Conservation (phyloP, 495 filamentous ascomycete species). For the Gamarada debralockiae region DNA sequence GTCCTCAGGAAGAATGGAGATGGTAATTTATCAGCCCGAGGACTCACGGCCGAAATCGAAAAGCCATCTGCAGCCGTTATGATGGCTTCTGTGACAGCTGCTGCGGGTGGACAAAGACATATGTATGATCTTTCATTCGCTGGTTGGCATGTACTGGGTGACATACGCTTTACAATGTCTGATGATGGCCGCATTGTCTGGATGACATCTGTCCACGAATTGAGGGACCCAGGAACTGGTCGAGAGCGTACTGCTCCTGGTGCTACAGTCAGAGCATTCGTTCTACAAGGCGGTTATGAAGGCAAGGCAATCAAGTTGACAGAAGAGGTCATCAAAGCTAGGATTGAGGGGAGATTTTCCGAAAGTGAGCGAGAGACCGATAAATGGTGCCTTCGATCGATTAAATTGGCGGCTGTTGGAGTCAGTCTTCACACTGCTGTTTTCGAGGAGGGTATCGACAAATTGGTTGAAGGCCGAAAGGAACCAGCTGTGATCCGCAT, state of each 20-base stretch:
- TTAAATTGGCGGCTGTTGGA: slow-evolving; percentile 52
- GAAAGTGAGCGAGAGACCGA: slow-evolving; percentile 74
- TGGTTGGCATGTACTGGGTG: slow-evolving; percentile 64
- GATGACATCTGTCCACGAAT: slow-evolving; percentile 57
- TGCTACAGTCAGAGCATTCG: slow-evolving; percentile 54
- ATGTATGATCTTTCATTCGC: slow-evolving; percentile 67
- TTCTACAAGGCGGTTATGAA: slow-evolving; percentile 73
- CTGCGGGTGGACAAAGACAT: slow-evolving; percentile 41
- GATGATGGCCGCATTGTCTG: slow-evolving; percentile 68
- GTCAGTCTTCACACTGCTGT: slow-evolving; percentile 70
- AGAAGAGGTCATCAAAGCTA: slow-evolving; percentile 84
- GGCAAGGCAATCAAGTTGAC: slow-evolving; percentile 70
- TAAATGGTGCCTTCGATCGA: slow-evolving; percentile 73
- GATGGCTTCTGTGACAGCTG: slow-evolving; percentile 52
- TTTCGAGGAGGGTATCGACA: slow-evolving; percentile 61
- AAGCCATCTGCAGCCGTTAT: slow-evolving; percentile 58
- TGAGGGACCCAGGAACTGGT: slow-evolving; percentile 44
- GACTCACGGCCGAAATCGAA: slow-evolving; percentile 78
- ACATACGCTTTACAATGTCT: slow-evolving; percentile 73
- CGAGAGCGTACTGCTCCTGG: slow-evolving; percentile 45
- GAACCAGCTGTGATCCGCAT: slow-evolving; percentile 57
- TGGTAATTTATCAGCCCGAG: slow-evolving; percentile 64
- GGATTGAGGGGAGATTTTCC: slow-evolving; percentile 77
- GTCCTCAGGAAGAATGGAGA: slow-evolving; percentile 64
- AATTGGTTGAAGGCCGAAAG: slow-evolving; percentile 49